Conservation (phyloP, 441 rosid species). For the Arabidopsis hybrid region DNA sequence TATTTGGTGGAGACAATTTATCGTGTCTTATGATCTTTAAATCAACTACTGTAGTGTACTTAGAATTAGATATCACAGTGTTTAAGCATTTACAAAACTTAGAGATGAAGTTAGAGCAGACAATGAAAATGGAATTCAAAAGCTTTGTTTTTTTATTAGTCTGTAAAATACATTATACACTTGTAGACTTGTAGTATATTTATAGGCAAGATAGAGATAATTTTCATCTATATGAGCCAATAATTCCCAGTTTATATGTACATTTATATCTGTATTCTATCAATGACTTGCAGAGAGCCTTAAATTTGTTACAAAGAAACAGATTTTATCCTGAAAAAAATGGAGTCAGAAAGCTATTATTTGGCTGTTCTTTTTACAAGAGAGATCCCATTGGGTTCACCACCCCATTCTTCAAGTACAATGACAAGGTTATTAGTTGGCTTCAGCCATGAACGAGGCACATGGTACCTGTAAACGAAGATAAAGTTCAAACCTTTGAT, state of each 20-base stretch:
- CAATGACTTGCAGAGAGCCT: not conserved
- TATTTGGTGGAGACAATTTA: not conserved
- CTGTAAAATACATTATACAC: not conserved
- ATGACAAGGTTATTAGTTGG: constrained; percentile 50
- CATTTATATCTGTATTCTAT: constrained; percentile 14
- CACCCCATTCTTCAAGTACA: constrained; percentile 65
- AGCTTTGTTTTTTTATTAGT: not conserved
- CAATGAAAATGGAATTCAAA: not conserved
- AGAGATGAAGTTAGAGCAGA: not conserved
- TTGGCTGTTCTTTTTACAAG: constrained; percentile 48
- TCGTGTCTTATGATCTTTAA: not conserved
- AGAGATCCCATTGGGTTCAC: constrained; percentile 56
- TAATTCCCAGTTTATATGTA: constrained; percentile 4
- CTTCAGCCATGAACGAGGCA: constrained; percentile 66
- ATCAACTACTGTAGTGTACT: not conserved
- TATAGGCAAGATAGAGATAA: not conserved
- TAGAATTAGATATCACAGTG: not conserved
- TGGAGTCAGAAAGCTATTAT: constrained; percentile 25
- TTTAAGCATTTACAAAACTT: not conserved
- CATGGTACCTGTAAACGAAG: constrained; percentile 57
- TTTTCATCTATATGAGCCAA: not conserved
- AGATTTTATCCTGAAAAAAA: constrained; percentile 11
- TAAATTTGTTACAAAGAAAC: not conserved
- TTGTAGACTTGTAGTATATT: not conserved
- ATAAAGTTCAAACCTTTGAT: not conserved